Evolutionary conservation across 352 stramenopile genomes (phyloP).

Genomic region (Pythium dissimile): DNA sequence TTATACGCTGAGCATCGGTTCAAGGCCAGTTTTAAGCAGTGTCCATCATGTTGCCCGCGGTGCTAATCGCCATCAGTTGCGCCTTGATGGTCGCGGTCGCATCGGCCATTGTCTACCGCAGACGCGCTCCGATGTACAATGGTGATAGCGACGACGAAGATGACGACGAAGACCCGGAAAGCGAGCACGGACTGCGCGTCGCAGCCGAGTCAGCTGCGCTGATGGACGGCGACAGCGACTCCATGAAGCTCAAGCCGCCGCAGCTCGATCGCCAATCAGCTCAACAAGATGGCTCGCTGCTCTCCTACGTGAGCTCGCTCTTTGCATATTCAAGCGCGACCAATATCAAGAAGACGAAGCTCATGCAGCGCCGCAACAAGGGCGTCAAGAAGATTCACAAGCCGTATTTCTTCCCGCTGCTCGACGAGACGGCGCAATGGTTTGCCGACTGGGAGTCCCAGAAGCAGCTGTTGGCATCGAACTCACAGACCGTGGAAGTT

Average conservation of each 20-base stretch:
- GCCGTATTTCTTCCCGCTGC: conserved; percentile 57
- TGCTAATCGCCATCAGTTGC: neutral
- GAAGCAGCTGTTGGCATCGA: conserved; percentile 1
- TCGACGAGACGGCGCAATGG: conserved; percentile 54
- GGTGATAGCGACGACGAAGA: conserved; percentile 16
- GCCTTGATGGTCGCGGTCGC: neutral
- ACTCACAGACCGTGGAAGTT: conserved; percentile 1
- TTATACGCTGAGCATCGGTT: too few relatives aligned
- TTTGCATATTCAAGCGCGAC: neutral
- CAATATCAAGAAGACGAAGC: neutral
- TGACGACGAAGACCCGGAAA: conserved; percentile 12
- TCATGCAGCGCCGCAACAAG: conserved; percentile 17
- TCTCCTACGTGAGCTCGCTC: neutral
- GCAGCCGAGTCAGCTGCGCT: conserved; percentile 11
- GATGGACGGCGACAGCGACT: conserved; percentile 5
- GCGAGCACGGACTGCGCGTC: neutral
- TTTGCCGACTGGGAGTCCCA: conserved; percentile 34
- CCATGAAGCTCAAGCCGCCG: neutral
- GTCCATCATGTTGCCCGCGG: conserved; percentile 7
- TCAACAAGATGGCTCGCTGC: neutral
- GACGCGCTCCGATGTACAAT: neutral
- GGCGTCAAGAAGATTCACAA: conserved; percentile 40
- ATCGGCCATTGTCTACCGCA: conserved; percentile 1
- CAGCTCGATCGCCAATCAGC: neutral
- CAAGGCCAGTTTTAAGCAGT: too few relatives aligned